phyloP scores from a whole-genome alignment of 2,329 filamentous ascomycete genomes.

The Venturiaceae sp. region DNA sequence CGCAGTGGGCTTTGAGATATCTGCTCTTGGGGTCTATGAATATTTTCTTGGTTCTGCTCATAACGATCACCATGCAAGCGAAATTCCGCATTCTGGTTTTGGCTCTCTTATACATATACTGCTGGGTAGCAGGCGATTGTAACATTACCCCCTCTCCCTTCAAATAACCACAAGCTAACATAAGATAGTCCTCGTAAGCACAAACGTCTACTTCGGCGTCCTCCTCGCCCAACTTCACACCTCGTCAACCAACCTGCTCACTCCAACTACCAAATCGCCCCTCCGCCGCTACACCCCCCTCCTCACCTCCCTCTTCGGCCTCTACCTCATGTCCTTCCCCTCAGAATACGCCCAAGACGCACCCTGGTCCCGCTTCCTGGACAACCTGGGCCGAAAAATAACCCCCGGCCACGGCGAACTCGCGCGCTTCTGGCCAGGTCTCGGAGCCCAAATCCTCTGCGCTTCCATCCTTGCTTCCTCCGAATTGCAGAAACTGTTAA shows the following conservation, averaged over 20 bases:
- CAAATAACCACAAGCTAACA: neutral
- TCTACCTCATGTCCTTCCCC: slow-evolving; percentile 17
- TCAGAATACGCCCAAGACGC: slow-evolving; percentile 15
- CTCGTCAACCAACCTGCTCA: slow-evolving; percentile 15
- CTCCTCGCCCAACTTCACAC: slow-evolving; percentile 18
- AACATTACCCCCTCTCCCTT: slow-evolving; percentile 4
- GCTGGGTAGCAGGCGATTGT: slow-evolving; percentile 26
- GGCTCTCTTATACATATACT: slow-evolving; percentile 39
- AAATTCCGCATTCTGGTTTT: slow-evolving; percentile 40
- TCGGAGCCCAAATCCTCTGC: slow-evolving; percentile 16
- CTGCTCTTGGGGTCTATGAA: slow-evolving; percentile 45
- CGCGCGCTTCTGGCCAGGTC: slow-evolving; percentile 15
- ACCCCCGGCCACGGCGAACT: slow-evolving; percentile 14
- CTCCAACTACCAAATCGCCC: slow-evolving; percentile 13
- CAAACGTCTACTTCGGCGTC: slow-evolving; percentile 18
- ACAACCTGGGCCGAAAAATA: slow-evolving; percentile 9
- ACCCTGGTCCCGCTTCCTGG: slow-evolving; percentile 15
- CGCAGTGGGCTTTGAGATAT: slow-evolving; percentile 50
- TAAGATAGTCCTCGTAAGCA: slow-evolving; percentile 8
- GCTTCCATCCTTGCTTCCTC: slow-evolving; percentile 17
- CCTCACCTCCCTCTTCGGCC: slow-evolving; percentile 15
- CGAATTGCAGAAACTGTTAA: slow-evolving; percentile 13
- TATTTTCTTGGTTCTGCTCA: slow-evolving; percentile 44
- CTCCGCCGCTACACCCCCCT: slow-evolving; percentile 12
- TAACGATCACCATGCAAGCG: slow-evolving; percentile 39